Conservation (phyloP, 768 basidiomycete genomes). For the Mycena venus region DNA sequence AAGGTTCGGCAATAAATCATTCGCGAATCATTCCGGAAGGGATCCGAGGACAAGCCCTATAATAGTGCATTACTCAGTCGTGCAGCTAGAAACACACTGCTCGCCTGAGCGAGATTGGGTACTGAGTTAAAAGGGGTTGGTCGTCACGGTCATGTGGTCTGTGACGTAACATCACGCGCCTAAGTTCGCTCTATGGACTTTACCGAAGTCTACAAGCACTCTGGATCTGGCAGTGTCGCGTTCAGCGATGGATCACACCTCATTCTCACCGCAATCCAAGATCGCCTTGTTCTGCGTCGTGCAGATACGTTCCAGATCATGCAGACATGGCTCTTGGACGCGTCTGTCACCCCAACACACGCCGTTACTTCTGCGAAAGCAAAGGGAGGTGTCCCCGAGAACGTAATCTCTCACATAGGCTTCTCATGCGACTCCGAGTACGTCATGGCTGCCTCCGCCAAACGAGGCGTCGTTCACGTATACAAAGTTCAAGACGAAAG, state of each 20-base stretch:
- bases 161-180: background rate
- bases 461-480: slow-evolving; percentile 77
- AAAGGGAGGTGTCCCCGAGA: slow-evolving; percentile 45
- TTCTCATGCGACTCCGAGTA: slow-evolving; percentile 95
- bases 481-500: slow-evolving; percentile 85
- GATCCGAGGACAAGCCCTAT: no score
- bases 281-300: slow-evolving; percentile 86
- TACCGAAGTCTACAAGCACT: slow-evolving; percentile 87
- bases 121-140: no score
- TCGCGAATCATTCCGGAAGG: no score
- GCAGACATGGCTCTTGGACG: slow-evolving; percentile 81
- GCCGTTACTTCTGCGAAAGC: slow-evolving; percentile 52
- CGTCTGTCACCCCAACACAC: slow-evolving; percentile 65
- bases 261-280: slow-evolving; percentile 83
- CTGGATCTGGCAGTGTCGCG: slow-evolving; percentile 69
- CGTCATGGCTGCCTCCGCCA: slow-evolving; percentile 84
- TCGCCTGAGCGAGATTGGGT: no score
- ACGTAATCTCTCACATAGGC: slow-evolving; percentile 65
- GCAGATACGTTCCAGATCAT: slow-evolving; percentile 88
- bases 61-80: no score
- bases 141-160: background rate
- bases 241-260: slow-evolving; percentile 93
- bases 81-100: no score
- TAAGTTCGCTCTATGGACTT: slow-evolving; percentile 73
- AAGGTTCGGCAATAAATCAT: no score